phyloP scores from a whole-genome alignment of 805 yeast species.

The Candida hispaniensis region DNA sequence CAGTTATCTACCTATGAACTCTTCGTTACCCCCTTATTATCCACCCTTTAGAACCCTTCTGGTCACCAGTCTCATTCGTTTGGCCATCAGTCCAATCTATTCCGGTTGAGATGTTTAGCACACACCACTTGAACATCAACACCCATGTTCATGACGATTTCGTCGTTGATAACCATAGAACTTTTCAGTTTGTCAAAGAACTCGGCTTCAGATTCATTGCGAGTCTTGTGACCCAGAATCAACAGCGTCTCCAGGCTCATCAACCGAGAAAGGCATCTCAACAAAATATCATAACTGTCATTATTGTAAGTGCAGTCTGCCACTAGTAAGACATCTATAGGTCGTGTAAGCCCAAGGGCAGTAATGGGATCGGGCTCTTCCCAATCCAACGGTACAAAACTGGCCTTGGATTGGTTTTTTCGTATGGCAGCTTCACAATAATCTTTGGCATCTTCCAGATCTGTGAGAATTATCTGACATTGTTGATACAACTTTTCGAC shows the following conservation, averaged over 20 bases:
- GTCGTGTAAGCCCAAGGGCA: too few species aligned
- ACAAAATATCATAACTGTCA: slow-evolving; percentile 30
- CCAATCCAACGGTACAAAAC: slow-evolving; percentile 33
- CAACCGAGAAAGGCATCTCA: slow-evolving; percentile 24
- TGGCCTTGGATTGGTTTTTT: slow-evolving; percentile 21
- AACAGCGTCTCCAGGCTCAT: slow-evolving; percentile 19
- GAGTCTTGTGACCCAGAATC: slow-evolving; percentile 28
- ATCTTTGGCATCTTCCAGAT: slow-evolving; percentile 32
- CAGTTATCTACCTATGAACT: too few species aligned
- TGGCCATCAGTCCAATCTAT: too few species aligned
- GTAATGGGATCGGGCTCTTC: slow-evolving; percentile 26
- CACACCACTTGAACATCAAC: not conserved
- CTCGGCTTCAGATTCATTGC: slow-evolving; percentile 22
- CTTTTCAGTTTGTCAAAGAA: slow-evolving; percentile 19
- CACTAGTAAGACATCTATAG: slow-evolving; percentile 30
- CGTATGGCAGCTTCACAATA: slow-evolving; percentile 30
- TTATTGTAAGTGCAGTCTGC: slow-evolving; percentile 39
- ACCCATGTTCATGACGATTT: slow-evolving; percentile 1
- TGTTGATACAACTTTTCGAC: slow-evolving; percentile 23
- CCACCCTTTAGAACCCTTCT: too few species aligned
- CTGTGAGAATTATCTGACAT: slow-evolving; percentile 28
- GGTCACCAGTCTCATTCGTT: too few species aligned
- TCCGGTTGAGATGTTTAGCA: too few species aligned
- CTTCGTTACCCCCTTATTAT: too few species aligned
- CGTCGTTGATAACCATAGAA: slow-evolving; percentile 1